These are phyloP conservation scores for Candolleomyces eurysporus DNA, from an alignment of 768 basidiomycete species.

Conservation along the genomic window DNA sequence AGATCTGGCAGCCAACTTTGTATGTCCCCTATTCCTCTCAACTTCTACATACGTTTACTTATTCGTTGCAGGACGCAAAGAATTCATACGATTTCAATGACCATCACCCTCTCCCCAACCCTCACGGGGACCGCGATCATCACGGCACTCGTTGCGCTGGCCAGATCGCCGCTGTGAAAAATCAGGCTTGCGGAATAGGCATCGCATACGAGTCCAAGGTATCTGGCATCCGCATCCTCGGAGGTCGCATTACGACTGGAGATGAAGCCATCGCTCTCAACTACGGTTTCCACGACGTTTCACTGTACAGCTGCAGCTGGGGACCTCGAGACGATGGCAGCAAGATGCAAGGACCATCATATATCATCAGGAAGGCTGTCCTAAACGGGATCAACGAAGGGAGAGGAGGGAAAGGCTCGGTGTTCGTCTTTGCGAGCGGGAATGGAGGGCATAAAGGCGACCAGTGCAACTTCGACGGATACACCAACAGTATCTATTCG, in stretches of 20 bases:
- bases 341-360: conserved; percentile 89
- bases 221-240: conserved; percentile 91
- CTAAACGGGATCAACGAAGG: conserved; percentile 91
- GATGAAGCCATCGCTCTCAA: conserved; percentile 96
- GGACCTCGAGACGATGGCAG: conserved; percentile 93
- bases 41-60: conserved; percentile 15
- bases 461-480: conserved; percentile 99
- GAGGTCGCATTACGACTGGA: conserved; percentile 87
- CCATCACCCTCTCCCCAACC: conserved; percentile 80
- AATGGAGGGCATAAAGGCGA: conserved; percentile 91
- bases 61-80: conserved; percentile 66
- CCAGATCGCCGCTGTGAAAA: conserved; percentile 89
- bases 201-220: conserved; percentile 89
- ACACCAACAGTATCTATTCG: conserved; percentile 95
- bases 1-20: conserved; percentile 89
- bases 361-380: conserved; percentile 89
- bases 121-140: conserved; percentile 82
- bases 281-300: conserved; percentile 85
- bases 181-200: conserved; percentile 90
- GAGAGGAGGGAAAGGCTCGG: conserved; percentile 72
- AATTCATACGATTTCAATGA: conserved; percentile 97
- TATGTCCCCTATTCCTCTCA: conserved; percentile 38
- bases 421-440: conserved; percentile 96
- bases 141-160: conserved; percentile 98
- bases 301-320: conserved; percentile 95